Evolutionary conservation across 1,139 yeast genomes (phyloP).

Genomic region (Scheffersomyces lignicola): DNA sequence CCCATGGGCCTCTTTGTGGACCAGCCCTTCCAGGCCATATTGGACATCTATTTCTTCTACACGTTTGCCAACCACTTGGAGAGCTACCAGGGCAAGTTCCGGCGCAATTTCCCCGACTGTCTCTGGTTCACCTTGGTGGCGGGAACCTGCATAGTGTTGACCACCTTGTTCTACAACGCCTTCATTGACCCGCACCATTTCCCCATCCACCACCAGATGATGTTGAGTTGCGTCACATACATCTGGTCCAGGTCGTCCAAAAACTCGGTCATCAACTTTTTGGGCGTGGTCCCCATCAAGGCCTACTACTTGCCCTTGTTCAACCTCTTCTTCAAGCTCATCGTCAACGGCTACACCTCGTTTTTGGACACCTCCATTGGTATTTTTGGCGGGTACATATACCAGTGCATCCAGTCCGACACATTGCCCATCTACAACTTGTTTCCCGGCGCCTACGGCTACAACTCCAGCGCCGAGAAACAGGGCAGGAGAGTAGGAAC

Average conservation of each 20-base stretch:
- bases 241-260: constrained; percentile 60
- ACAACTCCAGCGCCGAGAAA: neutral
- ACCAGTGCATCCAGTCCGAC: constrained; percentile 58
- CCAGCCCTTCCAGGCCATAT: constrained; percentile 45
- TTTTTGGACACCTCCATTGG: constrained; percentile 49
- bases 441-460: constrained; percentile 32
- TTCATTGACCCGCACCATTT: constrained; percentile 21
- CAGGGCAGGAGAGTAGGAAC: constrained; percentile 38
- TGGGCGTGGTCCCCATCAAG: constrained; percentile 55
- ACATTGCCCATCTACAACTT: constrained; percentile 49
- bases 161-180: constrained; percentile 29
- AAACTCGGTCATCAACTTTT: constrained; percentile 49
- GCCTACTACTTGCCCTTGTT: constrained; percentile 62
- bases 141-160: constrained; percentile 43
- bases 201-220: constrained; percentile 34
- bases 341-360: constrained; percentile 41
- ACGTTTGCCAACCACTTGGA: constrained; percentile 59
- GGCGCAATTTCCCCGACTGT: constrained; percentile 54
- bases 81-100: constrained; percentile 47
- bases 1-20: constrained; percentile 34
- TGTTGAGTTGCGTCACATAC: constrained; percentile 56
- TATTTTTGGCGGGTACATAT: constrained; percentile 54
- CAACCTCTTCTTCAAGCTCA: constrained; percentile 47
- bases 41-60: constrained; percentile 59
- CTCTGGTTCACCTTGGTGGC: constrained; percentile 52